Base-by-base conservation (phyloP, 75 land plant genomes). In the Adiantum capillusveneris region DNA sequence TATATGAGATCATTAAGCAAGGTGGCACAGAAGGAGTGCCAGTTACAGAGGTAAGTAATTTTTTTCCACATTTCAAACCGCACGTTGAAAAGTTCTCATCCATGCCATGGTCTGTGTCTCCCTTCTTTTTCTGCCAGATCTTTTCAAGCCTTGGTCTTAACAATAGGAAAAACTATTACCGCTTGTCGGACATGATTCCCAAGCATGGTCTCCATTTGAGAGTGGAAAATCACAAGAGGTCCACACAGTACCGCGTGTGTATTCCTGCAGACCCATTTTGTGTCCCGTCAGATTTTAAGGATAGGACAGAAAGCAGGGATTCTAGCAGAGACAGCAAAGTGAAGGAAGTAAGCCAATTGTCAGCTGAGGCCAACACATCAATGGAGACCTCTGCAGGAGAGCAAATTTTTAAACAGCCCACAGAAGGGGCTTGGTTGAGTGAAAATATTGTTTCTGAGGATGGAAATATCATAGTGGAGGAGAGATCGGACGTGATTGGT, bases 1-100 rank as follows among this genome's bases (percentile, higher is more conserved):
- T 95, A 22, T 86, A 82, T 78, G 90, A 95, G 44, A 69, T 86
- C 57, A 67, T 95, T 78, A 81, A 82, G 48, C 70, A 75, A 57
- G 80, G 44, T 60, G 96, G 96, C 44, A 56, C 76, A 51, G 80
- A 80, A 28, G 99, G 99, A 56, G 46, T 86, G 55, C 67, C 82
- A 29, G 57, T 81, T 42, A 63, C 67, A 44, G 88, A 86, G 82
- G 99, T 83, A 19, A 43, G 37, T 5, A 9, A 34, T 5, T 3
- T 34, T 34, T 34, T 34, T 9, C 9, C 37, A 34, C n/a, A n/a
- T n/a, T n/a, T n/a, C n/a, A n/a, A n/a, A n/a, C n/a, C n/a, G n/a
- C n/a, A n/a, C n/a, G n/a, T n/a, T n/a, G n/a, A n/a, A n/a, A n/a
- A n/a, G n/a, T n/a, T n/a, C n/a, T n/a, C n/a, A n/a, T n/a, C n/a